These are phyloP conservation scores for Miamiensis avidus DNA, from an alignment of 169 alveolate species.

Conservation along the genomic window DNA sequence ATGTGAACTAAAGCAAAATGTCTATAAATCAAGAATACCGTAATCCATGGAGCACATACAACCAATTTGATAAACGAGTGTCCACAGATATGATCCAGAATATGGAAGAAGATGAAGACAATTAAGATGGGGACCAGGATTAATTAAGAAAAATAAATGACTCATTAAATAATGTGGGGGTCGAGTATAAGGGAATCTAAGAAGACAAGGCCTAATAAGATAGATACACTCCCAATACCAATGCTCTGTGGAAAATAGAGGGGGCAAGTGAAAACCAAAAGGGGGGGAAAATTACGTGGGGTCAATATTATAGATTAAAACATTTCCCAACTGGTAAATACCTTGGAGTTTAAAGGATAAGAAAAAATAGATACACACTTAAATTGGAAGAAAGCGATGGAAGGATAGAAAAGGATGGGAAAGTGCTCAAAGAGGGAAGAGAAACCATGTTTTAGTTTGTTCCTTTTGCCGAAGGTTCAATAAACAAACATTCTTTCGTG, in stretches of 20 bases:
- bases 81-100: too few relatives aligned
- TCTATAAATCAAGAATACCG: too few relatives aligned
- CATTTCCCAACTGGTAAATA: constrained; percentile 28
- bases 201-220: too few relatives aligned
- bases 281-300: too few relatives aligned
- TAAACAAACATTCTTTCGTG: neutral
- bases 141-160: too few relatives aligned
- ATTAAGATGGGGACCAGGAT: neutral
- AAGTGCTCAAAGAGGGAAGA: neutral
- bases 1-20: too few relatives aligned
- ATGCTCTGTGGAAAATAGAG: neutral
- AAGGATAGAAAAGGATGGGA: neutral
- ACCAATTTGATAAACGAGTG: too few relatives aligned
- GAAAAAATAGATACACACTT: neutral
- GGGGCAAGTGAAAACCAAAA: too few relatives aligned
- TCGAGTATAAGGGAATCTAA: neutral
- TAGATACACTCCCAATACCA: neutral
- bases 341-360: neutral
- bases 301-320: constrained; percentile 12
- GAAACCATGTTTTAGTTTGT: neutral
- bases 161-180: neutral
- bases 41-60: too few relatives aligned
- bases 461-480: neutral
- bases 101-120: too few relatives aligned
- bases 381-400: neutral